These are phyloP conservation scores for Gloeostereum incarnatum DNA, from an alignment of 768 basidiomycete genomes.

Conservation along the genomic window DNA sequence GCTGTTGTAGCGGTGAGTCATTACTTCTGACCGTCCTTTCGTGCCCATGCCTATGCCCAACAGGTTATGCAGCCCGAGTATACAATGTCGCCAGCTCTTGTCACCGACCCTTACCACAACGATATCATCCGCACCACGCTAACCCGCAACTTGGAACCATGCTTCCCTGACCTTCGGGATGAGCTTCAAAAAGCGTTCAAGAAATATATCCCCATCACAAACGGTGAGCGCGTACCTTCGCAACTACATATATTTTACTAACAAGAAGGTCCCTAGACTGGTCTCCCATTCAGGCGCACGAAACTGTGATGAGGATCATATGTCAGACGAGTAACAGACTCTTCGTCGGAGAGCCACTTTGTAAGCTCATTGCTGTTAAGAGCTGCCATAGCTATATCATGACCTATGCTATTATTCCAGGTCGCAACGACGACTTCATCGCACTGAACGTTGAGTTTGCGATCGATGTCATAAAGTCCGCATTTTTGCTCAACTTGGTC, in stretches of 20 bases:
- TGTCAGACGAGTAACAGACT: slow-evolving; percentile 7
- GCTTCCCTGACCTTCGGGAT: slow-evolving; percentile 6
- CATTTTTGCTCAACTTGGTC: slow-evolving; percentile 19
- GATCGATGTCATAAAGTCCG: slow-evolving; percentile 18
- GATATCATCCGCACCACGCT: slow-evolving; percentile 4
- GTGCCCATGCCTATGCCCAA: background rate
- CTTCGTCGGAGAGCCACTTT: slow-evolving; percentile 8
- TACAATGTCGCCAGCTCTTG: slow-evolving; percentile 2
- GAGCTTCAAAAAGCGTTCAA: slow-evolving; percentile 7
- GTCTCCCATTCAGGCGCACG: too few relatives aligned
- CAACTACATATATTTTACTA: background rate
- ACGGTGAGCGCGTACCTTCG: background rate
- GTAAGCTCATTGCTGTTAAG: background rate
- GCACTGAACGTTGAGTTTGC: slow-evolving; percentile 15
- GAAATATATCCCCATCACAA: slow-evolving; percentile 6
- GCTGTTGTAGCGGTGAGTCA: slow-evolving; percentile 2
- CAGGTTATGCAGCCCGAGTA: slow-evolving; percentile 5
- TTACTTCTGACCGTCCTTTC: background rate
- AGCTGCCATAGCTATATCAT: background rate
- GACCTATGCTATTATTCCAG: background rate
- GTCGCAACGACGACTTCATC: slow-evolving; percentile 3
- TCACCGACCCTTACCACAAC: slow-evolving; percentile 4
- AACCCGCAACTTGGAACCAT: slow-evolving; percentile 5
- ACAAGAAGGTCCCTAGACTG: too few relatives aligned
- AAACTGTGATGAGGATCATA: slow-evolving; percentile 6